Conservation (phyloP, 495 filamentous ascomycete genomes). For the Annulohypoxylon nitens region DNA sequence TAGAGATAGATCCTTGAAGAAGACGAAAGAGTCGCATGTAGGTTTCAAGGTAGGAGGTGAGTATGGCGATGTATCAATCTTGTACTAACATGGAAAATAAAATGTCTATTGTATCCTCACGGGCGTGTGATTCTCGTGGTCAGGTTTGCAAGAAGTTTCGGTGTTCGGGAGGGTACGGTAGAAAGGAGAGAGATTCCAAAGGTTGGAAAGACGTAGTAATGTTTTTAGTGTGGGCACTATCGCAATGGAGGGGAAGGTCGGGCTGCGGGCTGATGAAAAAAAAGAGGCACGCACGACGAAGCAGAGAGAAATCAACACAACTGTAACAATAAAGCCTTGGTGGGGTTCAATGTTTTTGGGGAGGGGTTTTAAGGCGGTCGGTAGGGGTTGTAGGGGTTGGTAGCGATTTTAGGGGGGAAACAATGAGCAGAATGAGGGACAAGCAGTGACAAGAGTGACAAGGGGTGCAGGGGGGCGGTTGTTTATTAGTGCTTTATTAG, state of each 20-base stretch:
- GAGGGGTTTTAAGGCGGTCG: neutral
- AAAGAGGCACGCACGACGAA: constrained; percentile 38
- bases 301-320: constrained; percentile 43
- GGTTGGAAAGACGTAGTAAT: constrained; percentile 47
- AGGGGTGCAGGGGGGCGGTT: constrained; percentile 10
- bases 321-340: constrained; percentile 42
- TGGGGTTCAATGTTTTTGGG: constrained; percentile 43
- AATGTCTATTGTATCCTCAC: constrained; percentile 17
- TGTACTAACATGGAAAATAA: constrained; percentile 39
- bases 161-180: constrained; percentile 38
- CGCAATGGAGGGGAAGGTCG: constrained; percentile 55
- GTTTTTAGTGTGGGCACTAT: constrained; percentile 53
- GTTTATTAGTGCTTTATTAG: constrained; percentile 11
- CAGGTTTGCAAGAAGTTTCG: constrained; percentile 16
- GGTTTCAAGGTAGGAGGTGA: neutral
- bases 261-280: constrained; percentile 41
- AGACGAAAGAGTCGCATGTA: constrained; percentile 19
- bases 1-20: neutral
- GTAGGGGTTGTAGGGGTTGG: constrained; percentile 5
- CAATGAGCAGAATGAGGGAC: constrained; percentile 3
- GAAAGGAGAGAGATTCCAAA: constrained; percentile 29
- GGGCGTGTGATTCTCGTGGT: constrained; percentile 27
- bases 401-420: constrained; percentile 8
- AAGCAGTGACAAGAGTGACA: constrained; percentile 13
- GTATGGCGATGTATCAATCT: constrained; percentile 20